phyloP scores from a whole-genome alignment of 768 basidiomycete species.

The Kwoniella sp. region DNA sequence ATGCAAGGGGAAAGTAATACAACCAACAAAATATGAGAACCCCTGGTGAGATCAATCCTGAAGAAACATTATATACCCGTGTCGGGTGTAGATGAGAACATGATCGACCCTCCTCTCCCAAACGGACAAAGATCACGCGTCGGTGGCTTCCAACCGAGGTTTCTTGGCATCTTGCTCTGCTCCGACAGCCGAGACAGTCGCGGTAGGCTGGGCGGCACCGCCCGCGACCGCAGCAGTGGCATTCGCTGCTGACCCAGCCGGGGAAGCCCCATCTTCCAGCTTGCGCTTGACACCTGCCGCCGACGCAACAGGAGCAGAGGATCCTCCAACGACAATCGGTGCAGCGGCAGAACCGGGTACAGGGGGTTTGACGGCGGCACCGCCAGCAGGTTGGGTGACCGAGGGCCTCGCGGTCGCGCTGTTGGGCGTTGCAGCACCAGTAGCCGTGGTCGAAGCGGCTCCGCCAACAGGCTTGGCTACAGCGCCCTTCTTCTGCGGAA shows the following conservation, averaged over 20 bases:
- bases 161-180: conserved; percentile 27
- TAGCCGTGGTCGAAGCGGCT: neutral
- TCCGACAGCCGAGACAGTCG: neutral
- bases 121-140: no score
- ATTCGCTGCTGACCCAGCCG: neutral
- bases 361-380: neutral
- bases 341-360: neutral
- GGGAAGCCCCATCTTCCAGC: conserved; percentile 13
- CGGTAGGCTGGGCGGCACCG: neutral
- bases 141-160: conserved; percentile 23
- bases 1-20: no score
- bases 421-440: neutral
- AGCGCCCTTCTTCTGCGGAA: conserved; percentile 15
- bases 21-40: no score
- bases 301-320: neutral
- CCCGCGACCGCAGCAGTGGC: neutral
- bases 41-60: no score
- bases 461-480: conserved; percentile 9
- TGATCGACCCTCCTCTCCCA: no score
- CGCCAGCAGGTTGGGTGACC: neutral
- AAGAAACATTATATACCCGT: no score
- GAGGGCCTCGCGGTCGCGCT: neutral
- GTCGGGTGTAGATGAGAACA: no score
- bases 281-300: conserved; percentile 20
- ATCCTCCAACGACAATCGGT: neutral